Conservation (phyloP, 164 flowering plant species). For the Brasenia schreberi region DNA sequence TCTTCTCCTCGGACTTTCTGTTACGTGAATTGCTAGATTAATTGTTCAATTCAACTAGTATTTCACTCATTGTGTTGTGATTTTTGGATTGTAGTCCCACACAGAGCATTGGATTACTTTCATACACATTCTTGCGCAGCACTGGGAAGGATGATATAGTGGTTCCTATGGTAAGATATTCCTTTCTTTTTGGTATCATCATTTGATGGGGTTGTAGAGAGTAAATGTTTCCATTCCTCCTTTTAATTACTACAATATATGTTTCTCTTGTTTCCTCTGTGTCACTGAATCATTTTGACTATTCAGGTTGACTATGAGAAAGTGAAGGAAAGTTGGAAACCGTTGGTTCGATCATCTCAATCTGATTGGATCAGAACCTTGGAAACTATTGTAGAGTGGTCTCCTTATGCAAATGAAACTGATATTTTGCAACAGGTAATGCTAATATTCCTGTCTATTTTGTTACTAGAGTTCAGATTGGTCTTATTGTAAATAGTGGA, state of each 20-base stretch:
- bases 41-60: too few species aligned
- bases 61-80: too few species aligned
- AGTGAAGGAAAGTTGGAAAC: conserved; percentile 35
- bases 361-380: conserved; percentile 58
- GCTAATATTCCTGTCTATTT: too few species aligned
- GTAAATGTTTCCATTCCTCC: too few species aligned
- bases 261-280: background rate
- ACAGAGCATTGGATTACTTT: conserved; percentile 78
- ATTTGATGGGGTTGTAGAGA: too few species aligned
- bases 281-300: conserved; percentile 5
- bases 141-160: conserved; percentile 88
- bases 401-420: conserved; percentile 62
- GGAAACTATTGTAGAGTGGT: conserved; percentile 75
- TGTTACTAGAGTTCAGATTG: too few species aligned
- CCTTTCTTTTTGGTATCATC: background rate
- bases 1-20: too few species aligned
- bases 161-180: conserved; percentile 75
- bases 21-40: too few species aligned
- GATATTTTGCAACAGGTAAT: conserved; percentile 79
- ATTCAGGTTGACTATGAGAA: conserved; percentile 64
- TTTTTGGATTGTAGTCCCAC: conserved; percentile 45
- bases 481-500: too few species aligned
- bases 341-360: conserved; percentile 30
- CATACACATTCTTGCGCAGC: conserved; percentile 71
- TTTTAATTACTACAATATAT: too few species aligned